Base-by-base conservation (phyloP, 441 rosid genomes). In the Macaranga tanarius region DNA sequence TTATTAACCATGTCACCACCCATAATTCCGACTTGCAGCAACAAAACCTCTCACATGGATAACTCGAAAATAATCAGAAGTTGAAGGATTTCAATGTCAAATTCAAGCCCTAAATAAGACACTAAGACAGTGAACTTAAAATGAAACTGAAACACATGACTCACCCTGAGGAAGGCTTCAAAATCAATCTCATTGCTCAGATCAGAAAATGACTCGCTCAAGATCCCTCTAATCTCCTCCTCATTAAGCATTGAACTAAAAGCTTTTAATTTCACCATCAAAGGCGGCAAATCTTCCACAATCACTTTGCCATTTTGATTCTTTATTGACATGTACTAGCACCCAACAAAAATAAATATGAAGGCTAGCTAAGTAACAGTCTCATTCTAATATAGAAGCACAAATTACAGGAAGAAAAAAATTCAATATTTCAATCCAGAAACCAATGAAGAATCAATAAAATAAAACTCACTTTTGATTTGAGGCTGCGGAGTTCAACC, bases 401-500 rank as follows among this genome's bases (percentile, higher is more conserved):
- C 56, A 38, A 70, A 16, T 15, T 31, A 31, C 38, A 73, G 38
- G 19, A 2, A n/a, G 28, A 68, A 2, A 15, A 44, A 73, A 23
- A 1, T 16, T 9, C 25, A 75, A 58, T 9, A 50, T 44, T 69
- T 28, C 40, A 62, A 73, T 23, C 61, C 62, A 54, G 47, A n/a
- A 56, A 68, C 20, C 51, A 57, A 72, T 26, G 38, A 55, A 51
- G 19, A 45, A 60, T n/a, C n/a, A n/a, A n/a, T 47, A 44, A 23
- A 22, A 64, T 69, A 44, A 51, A 67, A 22, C 69, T 79, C 69
- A 89, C 99, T 87, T 87, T 89, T 44, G 99, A 87, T 82, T 90
- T 92, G 42, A 96, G 95, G 76, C 92, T 84, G 48, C 97, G 97
- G 62, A 93, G 89, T 84, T 96, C 97, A 62, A 92, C 98, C 84